Evolutionary conservation across 2,329 filamentous ascomycete genomes (phyloP).

Genomic region (Cytospora piceicola): DNA sequence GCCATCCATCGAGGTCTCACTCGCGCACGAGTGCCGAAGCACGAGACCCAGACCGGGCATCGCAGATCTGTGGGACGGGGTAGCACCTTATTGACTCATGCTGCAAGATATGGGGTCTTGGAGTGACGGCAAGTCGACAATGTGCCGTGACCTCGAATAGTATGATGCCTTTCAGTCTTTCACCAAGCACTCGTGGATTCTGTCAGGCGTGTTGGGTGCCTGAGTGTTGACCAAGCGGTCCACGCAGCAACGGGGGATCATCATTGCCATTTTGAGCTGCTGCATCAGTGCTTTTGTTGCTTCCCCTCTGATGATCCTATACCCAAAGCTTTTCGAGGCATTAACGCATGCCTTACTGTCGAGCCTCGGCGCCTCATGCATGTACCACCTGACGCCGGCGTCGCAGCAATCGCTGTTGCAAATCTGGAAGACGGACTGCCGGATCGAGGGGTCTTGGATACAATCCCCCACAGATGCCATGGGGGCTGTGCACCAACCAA

Average conservation of each 20-base stretch:
- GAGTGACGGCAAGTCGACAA: not conserved
- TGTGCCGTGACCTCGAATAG: not conserved
- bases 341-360: not conserved
- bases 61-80: slow-evolving; percentile 8
- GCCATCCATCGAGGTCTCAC: slow-evolving; percentile 24
- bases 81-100: not conserved
- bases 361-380: not conserved
- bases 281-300: not conserved
- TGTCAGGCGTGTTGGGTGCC: not conserved
- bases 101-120: not conserved
- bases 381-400: not conserved
- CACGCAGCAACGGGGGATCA: not conserved
- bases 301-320: not conserved
- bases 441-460: not conserved
- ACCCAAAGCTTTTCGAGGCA: not conserved
- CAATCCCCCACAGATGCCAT: not conserved
- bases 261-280: not conserved
- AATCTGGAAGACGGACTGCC: not conserved
- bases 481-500: not conserved
- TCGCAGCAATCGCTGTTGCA: not conserved
- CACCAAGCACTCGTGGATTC: not conserved
- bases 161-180: not conserved
- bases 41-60: slow-evolving; percentile 11
- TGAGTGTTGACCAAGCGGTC: not conserved
- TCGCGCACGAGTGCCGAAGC: slow-evolving; percentile 14